Evolutionary conservation across 2,329 filamentous ascomycete species (phyloP).

Genomic region (Xylaria sp.): DNA sequence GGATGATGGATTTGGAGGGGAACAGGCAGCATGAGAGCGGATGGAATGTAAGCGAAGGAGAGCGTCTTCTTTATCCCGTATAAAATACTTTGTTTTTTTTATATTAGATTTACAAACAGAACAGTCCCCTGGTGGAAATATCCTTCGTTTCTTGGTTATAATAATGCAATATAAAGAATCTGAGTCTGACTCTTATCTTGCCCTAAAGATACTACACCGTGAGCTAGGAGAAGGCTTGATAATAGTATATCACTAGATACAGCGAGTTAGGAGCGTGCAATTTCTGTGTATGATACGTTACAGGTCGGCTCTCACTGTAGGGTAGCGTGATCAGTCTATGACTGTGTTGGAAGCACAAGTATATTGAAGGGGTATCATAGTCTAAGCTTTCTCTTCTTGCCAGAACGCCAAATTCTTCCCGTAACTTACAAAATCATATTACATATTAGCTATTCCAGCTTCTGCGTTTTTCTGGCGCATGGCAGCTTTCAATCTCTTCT

Average conservation of each 20-base stretch:
- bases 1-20: neutral
- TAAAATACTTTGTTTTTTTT: conserved; percentile 9
- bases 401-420: conserved; percentile 22
- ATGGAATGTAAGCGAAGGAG: too few species aligned
- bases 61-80: neutral
- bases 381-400: conserved; percentile 9
- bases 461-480: conserved; percentile 44
- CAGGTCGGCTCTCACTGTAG: too few species aligned
- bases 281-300: neutral
- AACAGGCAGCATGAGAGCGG: neutral
- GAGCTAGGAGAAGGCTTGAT: too few species aligned
- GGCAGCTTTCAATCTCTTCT: conserved; percentile 63
- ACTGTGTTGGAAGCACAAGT: conserved; percentile 4
- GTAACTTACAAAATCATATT: neutral
- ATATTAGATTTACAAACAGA: conserved; percentile 9
- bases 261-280: too few species aligned
- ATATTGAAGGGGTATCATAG: conserved; percentile 30
- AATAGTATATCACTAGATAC: too few species aligned
- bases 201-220: too few species aligned
- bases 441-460: conserved; percentile 8
- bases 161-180: conserved; percentile 21
- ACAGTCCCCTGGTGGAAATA: conserved; percentile 19
- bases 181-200: neutral
- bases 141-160: conserved; percentile 9
- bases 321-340: neutral